Percentiles rank a stretch among this genome's conserved stretches.
Conservation (phyloP, 164 flowering plant genomes). For the Taxillus chinensis region DNA sequence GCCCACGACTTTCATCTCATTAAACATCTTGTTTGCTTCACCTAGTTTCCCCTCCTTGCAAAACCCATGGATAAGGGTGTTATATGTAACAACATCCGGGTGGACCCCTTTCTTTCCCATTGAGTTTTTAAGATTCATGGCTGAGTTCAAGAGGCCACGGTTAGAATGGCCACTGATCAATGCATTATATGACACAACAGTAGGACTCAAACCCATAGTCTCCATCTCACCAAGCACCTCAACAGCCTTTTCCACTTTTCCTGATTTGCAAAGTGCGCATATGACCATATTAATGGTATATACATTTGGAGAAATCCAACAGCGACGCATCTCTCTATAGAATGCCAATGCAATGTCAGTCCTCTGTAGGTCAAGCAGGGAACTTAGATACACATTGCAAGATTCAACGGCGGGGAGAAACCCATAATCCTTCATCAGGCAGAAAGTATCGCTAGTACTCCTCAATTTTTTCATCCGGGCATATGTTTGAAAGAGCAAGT, state of each 20-base stretch:
- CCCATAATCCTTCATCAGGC: conserved; percentile 71
- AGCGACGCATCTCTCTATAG: conserved; percentile 51
- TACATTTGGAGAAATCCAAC: conserved; percentile 55
- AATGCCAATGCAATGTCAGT: conserved; percentile 51
- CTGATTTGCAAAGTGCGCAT: conserved; percentile 45
- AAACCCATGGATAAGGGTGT: conserved; percentile 59
- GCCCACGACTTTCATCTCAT: conserved; percentile 57
- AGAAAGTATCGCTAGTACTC: conserved; percentile 55
- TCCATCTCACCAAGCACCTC: conserved; percentile 57
- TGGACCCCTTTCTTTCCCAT: conserved; percentile 46
- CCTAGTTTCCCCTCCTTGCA: conserved; percentile 67
- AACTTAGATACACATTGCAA: conserved; percentile 70
- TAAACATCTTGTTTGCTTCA: conserved; percentile 53
- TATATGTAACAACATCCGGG: conserved; percentile 53
- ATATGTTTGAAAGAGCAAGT: conserved; percentile 59
- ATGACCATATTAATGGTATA: conserved; percentile 77
- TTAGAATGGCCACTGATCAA: conserved; percentile 62
- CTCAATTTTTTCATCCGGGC: conserved; percentile 76
- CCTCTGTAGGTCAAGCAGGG: conserved; percentile 40
- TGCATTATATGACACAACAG: conserved; percentile 50
- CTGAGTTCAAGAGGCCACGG: conserved; percentile 45
- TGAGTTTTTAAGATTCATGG: conserved; percentile 48
- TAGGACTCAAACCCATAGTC: conserved; percentile 48
- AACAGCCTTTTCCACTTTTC: conserved; percentile 57
- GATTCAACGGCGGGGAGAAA: conserved; percentile 73